Evolutionary conservation across 192 early-diverging fungal genomes (phyloP).

Genomic region (Spinellus fusiger): DNA sequence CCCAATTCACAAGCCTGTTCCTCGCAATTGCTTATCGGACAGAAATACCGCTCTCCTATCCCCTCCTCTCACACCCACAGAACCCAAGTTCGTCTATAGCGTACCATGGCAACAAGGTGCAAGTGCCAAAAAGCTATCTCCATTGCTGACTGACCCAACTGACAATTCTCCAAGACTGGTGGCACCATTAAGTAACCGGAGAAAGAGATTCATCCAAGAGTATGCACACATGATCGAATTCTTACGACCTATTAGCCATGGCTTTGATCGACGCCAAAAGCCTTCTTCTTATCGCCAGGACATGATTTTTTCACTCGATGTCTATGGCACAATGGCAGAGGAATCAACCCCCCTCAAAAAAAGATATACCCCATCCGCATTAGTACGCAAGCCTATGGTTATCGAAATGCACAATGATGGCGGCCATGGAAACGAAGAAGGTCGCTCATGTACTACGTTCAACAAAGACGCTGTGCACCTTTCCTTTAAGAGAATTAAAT

Average conservation of each 20-base stretch:
- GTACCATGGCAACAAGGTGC: background rate
- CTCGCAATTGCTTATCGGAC: too few relatives aligned
- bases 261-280: background rate
- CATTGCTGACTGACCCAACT: background rate
- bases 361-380: too few relatives aligned
- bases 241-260: background rate
- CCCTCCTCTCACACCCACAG: slow-evolving; percentile 16
- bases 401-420: background rate
- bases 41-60: background rate
- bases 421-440: background rate
- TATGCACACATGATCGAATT: slow-evolving; percentile 10
- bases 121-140: too few relatives aligned
- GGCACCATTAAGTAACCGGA: background rate
- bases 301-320: slow-evolving; percentile 6
- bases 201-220: slow-evolving; percentile 9
- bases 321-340: background rate
- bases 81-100: background rate
- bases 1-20: background rate
- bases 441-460: slow-evolving; percentile 8
- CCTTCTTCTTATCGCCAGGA: background rate
- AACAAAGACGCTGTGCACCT: slow-evolving; percentile 10
- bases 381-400: too few relatives aligned
- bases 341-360: too few relatives aligned
- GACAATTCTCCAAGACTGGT: slow-evolving; percentile 2
- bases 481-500: slow-evolving; percentile 11